phyloP scores from a whole-genome alignment of 305 asterid species.

The Nicotiana rustica region DNA sequence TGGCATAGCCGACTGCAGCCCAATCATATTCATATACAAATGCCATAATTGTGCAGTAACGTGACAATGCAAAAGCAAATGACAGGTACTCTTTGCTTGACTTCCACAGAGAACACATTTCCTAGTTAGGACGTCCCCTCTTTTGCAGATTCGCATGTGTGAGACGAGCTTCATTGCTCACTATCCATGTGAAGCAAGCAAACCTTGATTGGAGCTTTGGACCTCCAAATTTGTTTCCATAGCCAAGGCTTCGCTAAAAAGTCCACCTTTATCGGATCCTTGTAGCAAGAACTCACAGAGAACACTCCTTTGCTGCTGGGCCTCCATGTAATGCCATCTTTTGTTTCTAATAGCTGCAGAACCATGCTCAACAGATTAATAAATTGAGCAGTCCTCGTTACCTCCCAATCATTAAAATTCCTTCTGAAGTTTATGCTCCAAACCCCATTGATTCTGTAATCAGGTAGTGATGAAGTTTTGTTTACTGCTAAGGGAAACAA shows the following conservation, averaged over 20 bases:
- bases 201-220: not conserved
- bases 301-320: not conserved
- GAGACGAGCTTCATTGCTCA: slow-evolving; percentile 7
- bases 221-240: not conserved
- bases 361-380: not conserved
- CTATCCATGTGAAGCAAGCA: slow-evolving; percentile 5
- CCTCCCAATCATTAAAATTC: not conserved
- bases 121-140: slow-evolving; percentile 14
- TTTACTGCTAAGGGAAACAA: not conserved
- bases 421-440: not conserved
- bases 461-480: not conserved
- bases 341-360: not conserved
- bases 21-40: slow-evolving; percentile 9
- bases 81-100: slow-evolving; percentile 23
- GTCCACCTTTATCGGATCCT: not conserved
- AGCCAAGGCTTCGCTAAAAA: not conserved
- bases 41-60: slow-evolving; percentile 22
- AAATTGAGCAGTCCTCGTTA: not conserved
- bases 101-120: slow-evolving; percentile 24
- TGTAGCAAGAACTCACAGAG: slow-evolving; percentile 16
- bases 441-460: not conserved
- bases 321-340: slow-evolving; percentile 16
- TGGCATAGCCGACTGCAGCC: not conserved
- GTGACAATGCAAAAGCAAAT: slow-evolving; percentile 9
- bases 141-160: slow-evolving; percentile 29